A percentile compares a stretch with the other conserved stretches of the same genome.
Conservation (phyloP, 2,329 filamentous ascomycete genomes). For the Elsinoe ampelina region DNA sequence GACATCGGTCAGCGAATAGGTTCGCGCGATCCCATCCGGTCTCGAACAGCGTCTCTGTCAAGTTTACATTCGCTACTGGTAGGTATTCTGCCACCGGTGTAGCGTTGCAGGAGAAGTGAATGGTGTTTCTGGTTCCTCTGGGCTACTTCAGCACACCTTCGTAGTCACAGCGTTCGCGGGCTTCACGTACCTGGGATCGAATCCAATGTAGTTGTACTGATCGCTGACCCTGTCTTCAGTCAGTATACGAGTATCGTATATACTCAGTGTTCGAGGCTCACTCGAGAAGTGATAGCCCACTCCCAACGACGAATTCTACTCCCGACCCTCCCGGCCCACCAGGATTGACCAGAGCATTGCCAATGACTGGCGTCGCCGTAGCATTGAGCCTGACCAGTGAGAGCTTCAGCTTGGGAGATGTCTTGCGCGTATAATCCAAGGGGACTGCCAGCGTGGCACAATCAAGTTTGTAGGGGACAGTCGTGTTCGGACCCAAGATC, state of each 20-base stretch:
- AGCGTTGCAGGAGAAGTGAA: neutral
- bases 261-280: neutral
- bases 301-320: conserved; percentile 22
- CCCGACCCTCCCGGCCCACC: conserved; percentile 37
- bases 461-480: conserved; percentile 35
- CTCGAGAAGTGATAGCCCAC: conserved; percentile 16
- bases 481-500: neutral
- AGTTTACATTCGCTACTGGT: conserved; percentile 17
- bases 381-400: conserved; percentile 40
- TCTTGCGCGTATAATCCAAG: conserved; percentile 31
- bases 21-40: conserved; percentile 34
- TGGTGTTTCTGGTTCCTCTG: neutral
- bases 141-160: conserved; percentile 25
- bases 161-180: conserved; percentile 24
- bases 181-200: conserved; percentile 33
- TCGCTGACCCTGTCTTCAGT: conserved; percentile 18
- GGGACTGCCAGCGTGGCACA: conserved; percentile 42
- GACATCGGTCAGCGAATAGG: conserved; percentile 26
- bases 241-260: neutral
- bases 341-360: conserved; percentile 35
- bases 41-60: conserved; percentile 35
- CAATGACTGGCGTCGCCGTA: conserved; percentile 33
- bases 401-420: conserved; percentile 28
- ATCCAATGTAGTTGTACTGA: conserved; percentile 36
- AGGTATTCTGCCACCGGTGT: conserved; percentile 1